Evolutionary conservation across 164 flowering plant species (phyloP).

Genomic region (Santalum album): DNA sequence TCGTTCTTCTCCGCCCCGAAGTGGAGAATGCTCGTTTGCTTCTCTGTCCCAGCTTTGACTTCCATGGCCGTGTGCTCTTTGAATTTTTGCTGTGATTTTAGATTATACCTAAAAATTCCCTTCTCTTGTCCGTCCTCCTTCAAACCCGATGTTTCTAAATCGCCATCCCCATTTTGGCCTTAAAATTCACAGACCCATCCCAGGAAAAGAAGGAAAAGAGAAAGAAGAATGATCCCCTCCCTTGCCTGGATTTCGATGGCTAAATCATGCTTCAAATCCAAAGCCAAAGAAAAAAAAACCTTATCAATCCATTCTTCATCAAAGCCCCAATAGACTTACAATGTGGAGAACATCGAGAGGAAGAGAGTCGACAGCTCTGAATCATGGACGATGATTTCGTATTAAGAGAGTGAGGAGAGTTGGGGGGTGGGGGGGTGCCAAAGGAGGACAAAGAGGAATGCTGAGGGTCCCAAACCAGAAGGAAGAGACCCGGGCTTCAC

Average conservation of each 20-base stretch:
- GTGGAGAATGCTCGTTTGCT: background rate
- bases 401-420: conserved; percentile 64
- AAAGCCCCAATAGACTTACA: conserved; percentile 22
- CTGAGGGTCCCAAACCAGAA: conserved; percentile 69
- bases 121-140: conserved; percentile 7
- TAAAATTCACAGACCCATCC: background rate
- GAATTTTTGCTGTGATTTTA: background rate
- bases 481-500: conserved; percentile 53
- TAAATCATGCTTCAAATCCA: conserved; percentile 40
- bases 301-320: conserved; percentile 11
- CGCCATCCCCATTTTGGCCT: no score
- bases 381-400: conserved; percentile 92
- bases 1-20: no score
- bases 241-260: no score
- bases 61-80: background rate
- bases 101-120: conserved; percentile 28
- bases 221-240: no score
- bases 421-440: conserved; percentile 52
- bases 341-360: conserved; percentile 52
- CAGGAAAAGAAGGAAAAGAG: background rate
- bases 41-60: background rate
- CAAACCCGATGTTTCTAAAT: conserved; percentile 52
- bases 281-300: conserved; percentile 37
- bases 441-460: conserved; percentile 76
- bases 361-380: conserved; percentile 85